A percentile compares a stretch with the other conserved stretches of the same genome.
phyloP scores from a whole-genome alignment of 2,329 filamentous ascomycete genomes.

The Curvularia verruculosa region DNA sequence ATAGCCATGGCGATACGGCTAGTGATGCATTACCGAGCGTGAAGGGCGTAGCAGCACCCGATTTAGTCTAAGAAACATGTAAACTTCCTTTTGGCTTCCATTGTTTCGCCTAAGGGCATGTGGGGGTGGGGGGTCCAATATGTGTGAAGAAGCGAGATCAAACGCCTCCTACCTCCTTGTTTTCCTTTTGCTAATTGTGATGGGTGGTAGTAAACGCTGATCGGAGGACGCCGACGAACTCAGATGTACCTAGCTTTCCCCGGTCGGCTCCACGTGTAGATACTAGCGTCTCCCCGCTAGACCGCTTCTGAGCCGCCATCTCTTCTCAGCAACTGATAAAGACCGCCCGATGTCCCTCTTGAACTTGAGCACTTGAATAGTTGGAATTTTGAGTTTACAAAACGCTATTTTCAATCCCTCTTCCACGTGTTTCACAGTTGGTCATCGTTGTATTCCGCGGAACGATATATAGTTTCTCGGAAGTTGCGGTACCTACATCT shows the following conservation, averaged over 20 bases:
- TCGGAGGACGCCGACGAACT: slow-evolving; percentile 28
- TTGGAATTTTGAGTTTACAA: background rate
- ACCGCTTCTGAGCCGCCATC: slow-evolving; percentile 13
- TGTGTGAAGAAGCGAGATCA: slow-evolving; percentile 2
- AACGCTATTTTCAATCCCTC: background rate
- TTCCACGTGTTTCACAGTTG: background rate
- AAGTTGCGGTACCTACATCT: background rate
- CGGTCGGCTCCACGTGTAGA: slow-evolving; percentile 26
- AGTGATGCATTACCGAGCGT: slow-evolving; percentile 17
- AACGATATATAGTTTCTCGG: background rate
- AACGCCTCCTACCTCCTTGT: background rate
- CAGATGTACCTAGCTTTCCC: slow-evolving; percentile 1
- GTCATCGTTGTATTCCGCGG: background rate
- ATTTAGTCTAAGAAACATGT: background rate
- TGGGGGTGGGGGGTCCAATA: background rate
- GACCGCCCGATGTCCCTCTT: slow-evolving; percentile 3
- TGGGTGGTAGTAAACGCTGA: slow-evolving; percentile 6
- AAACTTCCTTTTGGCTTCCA: slow-evolving; percentile 3
- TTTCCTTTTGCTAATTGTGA: slow-evolving; percentile 15
- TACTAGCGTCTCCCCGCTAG: slow-evolving; percentile 24
- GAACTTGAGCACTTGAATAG: background rate
- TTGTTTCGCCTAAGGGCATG: background rate
- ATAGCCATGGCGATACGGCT: slow-evolving; percentile 12
- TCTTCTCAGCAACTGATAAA: slow-evolving; percentile 25
- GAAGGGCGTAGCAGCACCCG: background rate